A percentile compares a stretch with the other conserved stretches of the same genome.
Conservation (phyloP, 305 asterid genomes). For the Fraxinus albicans region DNA sequence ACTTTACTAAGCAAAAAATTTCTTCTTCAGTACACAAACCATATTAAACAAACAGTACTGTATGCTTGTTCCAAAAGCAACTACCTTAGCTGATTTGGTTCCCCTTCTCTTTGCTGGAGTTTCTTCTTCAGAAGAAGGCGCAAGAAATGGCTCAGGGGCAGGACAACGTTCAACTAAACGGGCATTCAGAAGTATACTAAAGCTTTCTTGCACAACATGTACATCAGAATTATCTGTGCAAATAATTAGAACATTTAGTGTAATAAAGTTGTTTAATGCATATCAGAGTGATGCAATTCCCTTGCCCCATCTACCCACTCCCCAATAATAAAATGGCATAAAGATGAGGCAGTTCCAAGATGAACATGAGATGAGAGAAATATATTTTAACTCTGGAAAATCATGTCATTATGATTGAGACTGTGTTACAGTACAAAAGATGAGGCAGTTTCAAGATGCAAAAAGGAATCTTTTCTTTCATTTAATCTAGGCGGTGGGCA, state of each 20-base stretch:
- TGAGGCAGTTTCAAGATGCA: neutral
- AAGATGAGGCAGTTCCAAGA: neutral
- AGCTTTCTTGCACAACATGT: constrained; percentile 43
- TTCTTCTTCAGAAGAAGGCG: constrained; percentile 53
- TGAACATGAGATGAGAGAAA: neutral
- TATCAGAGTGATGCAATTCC: constrained; percentile 8
- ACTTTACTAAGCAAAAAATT: neutral
- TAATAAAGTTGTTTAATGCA: constrained; percentile 14
- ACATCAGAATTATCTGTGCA: constrained; percentile 51
- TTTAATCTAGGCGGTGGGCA: neutral
- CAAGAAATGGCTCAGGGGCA: constrained; percentile 74
- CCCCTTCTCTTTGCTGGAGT: constrained; percentile 49
- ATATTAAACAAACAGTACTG: neutral
- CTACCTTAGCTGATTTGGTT: constrained; percentile 63
- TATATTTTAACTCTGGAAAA: neutral
- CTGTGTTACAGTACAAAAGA: neutral
- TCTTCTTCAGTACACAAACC: neutral
- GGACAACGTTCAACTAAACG: constrained; percentile 88
- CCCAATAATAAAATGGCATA: neutral
- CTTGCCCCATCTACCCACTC: neutral
- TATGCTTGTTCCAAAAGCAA: constrained; percentile 12
- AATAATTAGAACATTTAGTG: constrained; percentile 20
- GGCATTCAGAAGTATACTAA: constrained; percentile 58
- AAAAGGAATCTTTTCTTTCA: neutral
- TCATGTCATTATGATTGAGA: neutral